Evolutionary conservation across 179 eudicot genomes (phyloP), one percentile per base, ranked within the genome.

Genomic region (Sideroxylon spinosum): DNA sequence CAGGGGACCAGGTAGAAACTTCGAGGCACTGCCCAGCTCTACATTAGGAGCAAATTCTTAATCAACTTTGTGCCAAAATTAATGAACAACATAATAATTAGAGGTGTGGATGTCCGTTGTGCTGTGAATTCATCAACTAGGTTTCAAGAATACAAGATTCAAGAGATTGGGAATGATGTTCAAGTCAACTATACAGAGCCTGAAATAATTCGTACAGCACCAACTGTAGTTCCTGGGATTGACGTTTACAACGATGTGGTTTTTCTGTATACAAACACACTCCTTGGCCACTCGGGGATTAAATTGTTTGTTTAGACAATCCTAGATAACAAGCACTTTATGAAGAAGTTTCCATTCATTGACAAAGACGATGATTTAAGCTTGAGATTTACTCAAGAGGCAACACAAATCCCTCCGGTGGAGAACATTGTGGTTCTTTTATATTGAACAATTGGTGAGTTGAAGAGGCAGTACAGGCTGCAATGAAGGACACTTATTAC

Each of bases 51-150:
- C 65, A 95, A 97, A 0, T 97, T 97, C 16, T 82, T 95, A 73
- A 91, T 95, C 22, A 97, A 95, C 75, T 90, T 90, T 25, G 97
- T 93, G 14, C 86, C 93, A n/a, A 95, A 93, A 76, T 87, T 92
- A 10, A 85, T 93, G 91, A 89, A 88, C 75, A 86, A 91, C 73
- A 95, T 93, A 37, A 86, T 88, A 72, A 89, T 91, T 32, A 92
- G 95, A 28, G 82, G 86, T 52, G 71, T 81, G 59, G 53, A 87
- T 19, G 91, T 95, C 26, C 86, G 85, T 19, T 90, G 95, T 57
- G 71, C 82, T 16, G 86, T 83, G 20, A 90, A 93, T 80, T 83
- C 86, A 20, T 17, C 64, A 0, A 90, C 88, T 6, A 80, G 91
- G 78, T 81, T 89, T 23, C 67, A 89, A 13, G 89, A 88, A 53